These are phyloP conservation scores for Thermomucor indicae-seudaticae DNA, from an alignment of 371 early-diverging fungal species.

Conservation along the genomic window DNA sequence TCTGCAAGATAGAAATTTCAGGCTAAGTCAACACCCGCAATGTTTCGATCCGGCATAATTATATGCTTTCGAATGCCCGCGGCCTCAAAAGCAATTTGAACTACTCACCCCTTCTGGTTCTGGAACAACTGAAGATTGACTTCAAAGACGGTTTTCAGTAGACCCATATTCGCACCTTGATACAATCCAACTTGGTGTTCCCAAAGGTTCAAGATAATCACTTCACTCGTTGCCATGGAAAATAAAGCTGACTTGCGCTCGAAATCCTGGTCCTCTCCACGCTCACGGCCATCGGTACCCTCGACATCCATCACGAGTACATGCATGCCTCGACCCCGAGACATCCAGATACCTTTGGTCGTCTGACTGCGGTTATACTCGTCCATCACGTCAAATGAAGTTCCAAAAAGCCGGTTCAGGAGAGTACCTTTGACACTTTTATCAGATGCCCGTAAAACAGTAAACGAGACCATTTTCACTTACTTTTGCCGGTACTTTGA, in stretches of 20 bases:
- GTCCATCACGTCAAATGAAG: constrained; percentile 92
- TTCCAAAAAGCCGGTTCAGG: constrained; percentile 91
- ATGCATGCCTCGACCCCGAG: constrained; percentile 78
- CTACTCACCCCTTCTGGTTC: constrained; percentile 53
- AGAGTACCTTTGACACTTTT: constrained; percentile 75
- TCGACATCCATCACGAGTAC: constrained; percentile 97
- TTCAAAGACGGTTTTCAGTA: constrained; percentile 97
- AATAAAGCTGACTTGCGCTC: constrained; percentile 97
- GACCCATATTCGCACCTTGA: constrained; percentile 98
- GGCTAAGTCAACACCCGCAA: neutral
- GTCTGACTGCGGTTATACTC: constrained; percentile 85
- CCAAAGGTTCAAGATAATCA: constrained; percentile 96
- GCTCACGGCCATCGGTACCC: constrained; percentile 97
- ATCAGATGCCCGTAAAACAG: neutral
- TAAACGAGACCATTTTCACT: constrained; percentile 14
- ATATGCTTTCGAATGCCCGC: no score
- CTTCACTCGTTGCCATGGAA: constrained; percentile 93
- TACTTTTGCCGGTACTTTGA: constrained; percentile 97
- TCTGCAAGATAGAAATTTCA: constrained; percentile 17
- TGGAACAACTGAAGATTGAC: constrained; percentile 97
- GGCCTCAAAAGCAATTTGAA: no score
- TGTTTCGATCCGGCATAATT: neutral
- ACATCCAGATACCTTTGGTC: constrained; percentile 96
- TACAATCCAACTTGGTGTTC: constrained; percentile 97
- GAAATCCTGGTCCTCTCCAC: constrained; percentile 98